These are phyloP conservation scores for Pachysandra terminalis DNA, from an alignment of 164 flowering plant genomes.

Conservation along the genomic window DNA sequence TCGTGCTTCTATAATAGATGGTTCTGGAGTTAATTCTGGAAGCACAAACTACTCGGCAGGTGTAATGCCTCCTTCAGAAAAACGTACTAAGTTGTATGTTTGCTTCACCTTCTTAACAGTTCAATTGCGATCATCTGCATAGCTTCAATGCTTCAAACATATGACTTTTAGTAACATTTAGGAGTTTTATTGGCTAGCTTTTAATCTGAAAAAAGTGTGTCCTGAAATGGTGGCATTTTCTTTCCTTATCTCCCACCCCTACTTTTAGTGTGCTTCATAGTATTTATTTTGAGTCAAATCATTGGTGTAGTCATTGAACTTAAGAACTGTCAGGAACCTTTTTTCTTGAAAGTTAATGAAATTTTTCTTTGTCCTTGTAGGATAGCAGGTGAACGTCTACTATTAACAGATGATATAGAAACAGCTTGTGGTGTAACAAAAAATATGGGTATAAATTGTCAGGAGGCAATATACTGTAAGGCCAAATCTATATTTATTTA, in stretches of 20 bases:
- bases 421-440: slow-evolving; percentile 31
- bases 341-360: slow-evolving; percentile 12
- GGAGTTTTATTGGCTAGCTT: not conserved
- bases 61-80: slow-evolving; percentile 37
- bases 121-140: slow-evolving; percentile 2
- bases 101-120: slow-evolving; percentile 15
- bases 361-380: slow-evolving; percentile 36
- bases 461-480: slow-evolving; percentile 39
- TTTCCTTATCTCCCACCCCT: not conserved
- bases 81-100: slow-evolving; percentile 58
- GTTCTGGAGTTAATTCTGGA: slow-evolving; percentile 37
- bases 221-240: not conserved
- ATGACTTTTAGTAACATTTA: slow-evolving; percentile 4
- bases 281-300: slow-evolving; percentile 3
- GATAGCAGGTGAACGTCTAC: slow-evolving; percentile 33
- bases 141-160: not conserved
- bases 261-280: not conserved
- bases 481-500: slow-evolving; percentile 14
- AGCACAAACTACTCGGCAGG: slow-evolving; percentile 27
- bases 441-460: slow-evolving; percentile 21
- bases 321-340: slow-evolving; percentile 3
- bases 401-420: slow-evolving; percentile 31
- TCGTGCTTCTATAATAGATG: slow-evolving; percentile 30
- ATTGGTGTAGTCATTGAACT: slow-evolving; percentile 8
- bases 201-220: slow-evolving; percentile 5